Evolutionary conservation across 805 yeast species (phyloP), one percentile per base, ranked within the genome.

Genomic region (Lipomyces yamanashiensis): DNA sequence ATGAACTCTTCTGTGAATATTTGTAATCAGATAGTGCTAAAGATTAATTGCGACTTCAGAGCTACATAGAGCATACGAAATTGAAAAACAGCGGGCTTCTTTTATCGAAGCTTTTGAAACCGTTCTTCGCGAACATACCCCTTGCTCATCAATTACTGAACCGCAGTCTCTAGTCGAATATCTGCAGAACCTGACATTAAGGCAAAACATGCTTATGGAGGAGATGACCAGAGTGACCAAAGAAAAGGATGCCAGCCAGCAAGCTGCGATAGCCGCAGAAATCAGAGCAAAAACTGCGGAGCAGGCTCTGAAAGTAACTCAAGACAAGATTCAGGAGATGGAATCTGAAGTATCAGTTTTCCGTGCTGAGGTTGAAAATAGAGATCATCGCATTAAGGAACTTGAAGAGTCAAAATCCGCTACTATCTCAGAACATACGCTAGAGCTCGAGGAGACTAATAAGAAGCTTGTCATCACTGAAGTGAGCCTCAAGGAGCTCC

Each of bases 61-160:
- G 49, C 78, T 93, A 15, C 81, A 92, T 56, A 88, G 88, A 50
- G 97, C 98, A 0, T 95, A 90, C 77, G 89, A 91, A 72, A 78
- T 81, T 0, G 97, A 92, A 74, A 90, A 89, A 77, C 79, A 82
- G 55, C 88, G 87, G 70, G 78, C 82, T 1, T 87, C 83, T 52
- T 80, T 87, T 50, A 82, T 92, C 8, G 78, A 73, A 4, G 71
- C 78, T 0, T 88, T 92, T 69, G 97, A 91, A 72, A 84, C 79
- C 61, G 83, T 88, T 13, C 77, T 93, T 63, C 80, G 84, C 57
- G 98, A 93, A 71, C 77, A 84, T 67, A 92, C 98, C 0, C 98
- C 98, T 0, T 82, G 90, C 55, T 81, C 89, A 0, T 82, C 87
- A 41, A 84, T 95, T 23, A 78, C 87, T 0, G 97, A 93, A 72